Conservation (phyloP, 2,329 filamentous ascomycete species). For the Chalaropsis thielavioides region DNA sequence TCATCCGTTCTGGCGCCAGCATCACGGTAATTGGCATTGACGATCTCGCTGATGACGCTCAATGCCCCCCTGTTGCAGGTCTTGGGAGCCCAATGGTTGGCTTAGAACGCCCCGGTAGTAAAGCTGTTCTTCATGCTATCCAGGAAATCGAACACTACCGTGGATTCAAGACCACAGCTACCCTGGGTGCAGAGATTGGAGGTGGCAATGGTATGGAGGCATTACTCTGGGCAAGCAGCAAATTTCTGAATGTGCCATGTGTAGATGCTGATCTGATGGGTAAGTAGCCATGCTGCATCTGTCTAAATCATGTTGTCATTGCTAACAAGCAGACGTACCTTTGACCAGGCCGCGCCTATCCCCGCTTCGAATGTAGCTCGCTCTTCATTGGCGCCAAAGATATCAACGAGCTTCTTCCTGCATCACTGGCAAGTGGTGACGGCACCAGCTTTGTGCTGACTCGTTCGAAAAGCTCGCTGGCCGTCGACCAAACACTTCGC, state of each 20-base stretch:
- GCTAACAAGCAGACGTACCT: neutral
- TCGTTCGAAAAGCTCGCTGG: constrained; percentile 18
- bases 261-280: constrained; percentile 30
- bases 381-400: constrained; percentile 23
- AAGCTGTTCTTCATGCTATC: constrained; percentile 33
- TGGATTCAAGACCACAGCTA: constrained; percentile 11
- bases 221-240: constrained; percentile 27
- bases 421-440: constrained; percentile 21
- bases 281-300: neutral
- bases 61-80: constrained; percentile 20
- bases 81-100: constrained; percentile 21
- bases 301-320: neutral
- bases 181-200: constrained; percentile 30
- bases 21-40: constrained; percentile 20
- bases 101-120: constrained; percentile 19
- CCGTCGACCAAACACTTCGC: constrained; percentile 17
- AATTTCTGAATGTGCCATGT: constrained; percentile 25
- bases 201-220: constrained; percentile 37
- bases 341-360: constrained; percentile 21
- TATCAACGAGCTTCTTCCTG: constrained; percentile 22
- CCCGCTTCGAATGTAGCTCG: constrained; percentile 23
- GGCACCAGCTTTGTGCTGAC: constrained; percentile 19
- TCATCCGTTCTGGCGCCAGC: constrained; percentile 19
- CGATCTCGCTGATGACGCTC: constrained; percentile 20
- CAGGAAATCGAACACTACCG: constrained; percentile 36